Evolutionary conservation across 2,329 filamentous ascomycete species (phyloP).

Genomic region (Aspergillus jensenii): DNA sequence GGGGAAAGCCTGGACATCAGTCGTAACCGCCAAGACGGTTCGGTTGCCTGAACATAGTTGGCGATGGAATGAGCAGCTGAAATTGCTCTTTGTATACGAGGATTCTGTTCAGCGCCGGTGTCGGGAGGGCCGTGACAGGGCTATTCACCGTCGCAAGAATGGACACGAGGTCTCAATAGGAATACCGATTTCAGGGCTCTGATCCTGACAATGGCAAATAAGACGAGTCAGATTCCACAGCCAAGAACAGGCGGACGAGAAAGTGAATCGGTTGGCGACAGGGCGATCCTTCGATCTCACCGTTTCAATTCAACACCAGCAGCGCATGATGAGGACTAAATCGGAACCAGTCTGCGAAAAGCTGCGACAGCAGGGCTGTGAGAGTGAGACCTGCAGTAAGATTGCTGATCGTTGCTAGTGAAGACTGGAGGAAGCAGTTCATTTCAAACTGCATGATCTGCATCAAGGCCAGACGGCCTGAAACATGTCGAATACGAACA

Average conservation of each 20-base stretch:
- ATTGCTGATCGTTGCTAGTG: background rate
- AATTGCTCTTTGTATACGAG: background rate
- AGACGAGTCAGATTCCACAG: background rate
- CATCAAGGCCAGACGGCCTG: background rate
- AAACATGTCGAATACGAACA: background rate
- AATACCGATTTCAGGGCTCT: background rate
- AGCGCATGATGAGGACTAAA: background rate
- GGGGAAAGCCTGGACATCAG: no score
- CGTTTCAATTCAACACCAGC: no score
- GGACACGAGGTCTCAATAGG: background rate
- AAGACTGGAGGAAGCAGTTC: background rate
- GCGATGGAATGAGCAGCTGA: background rate
- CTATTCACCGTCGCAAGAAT: background rate
- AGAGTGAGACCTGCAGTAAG: no score
- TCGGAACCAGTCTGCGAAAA: background rate
- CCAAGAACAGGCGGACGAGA: background rate
- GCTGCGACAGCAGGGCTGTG: background rate
- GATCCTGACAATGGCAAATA: background rate
- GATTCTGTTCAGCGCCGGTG: background rate
- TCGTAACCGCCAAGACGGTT: background rate
- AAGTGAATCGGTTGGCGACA: no score
- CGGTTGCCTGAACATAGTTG: background rate
- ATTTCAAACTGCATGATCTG: background rate
- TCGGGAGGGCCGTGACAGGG: background rate
- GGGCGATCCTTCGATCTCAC: no score